Evolutionary conservation across 371 early-diverging fungal genomes (phyloP), one percentile per base, ranked within the genome.

Genomic region (Mortierella sp.): DNA sequence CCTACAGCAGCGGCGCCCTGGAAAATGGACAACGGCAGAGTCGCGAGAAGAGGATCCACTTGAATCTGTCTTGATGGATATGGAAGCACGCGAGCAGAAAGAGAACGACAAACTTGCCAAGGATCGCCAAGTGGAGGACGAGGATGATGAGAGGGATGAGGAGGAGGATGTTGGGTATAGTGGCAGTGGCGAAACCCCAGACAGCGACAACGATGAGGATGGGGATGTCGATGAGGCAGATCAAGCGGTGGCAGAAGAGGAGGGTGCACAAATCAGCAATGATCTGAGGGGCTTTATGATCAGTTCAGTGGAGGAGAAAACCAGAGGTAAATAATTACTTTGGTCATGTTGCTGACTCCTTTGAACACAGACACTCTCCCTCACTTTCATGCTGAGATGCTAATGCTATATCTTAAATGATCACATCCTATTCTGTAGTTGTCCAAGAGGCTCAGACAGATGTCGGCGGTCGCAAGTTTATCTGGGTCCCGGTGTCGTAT

Each of bases 21-120:
- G 72, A 29, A 18, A 44, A 46, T 71, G 72, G 72, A 71, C n/a
- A 14, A 49, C 44, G 46, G 24, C 49, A 16, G 71, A 71, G 48
- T 71, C 49, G 27, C 71, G 29, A 71, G 29, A 29, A 14, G 49
- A 49, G 3, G 72, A 71, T 48, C 49, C 72, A 1, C 24, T 71
- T 27, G 46, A 48, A 14, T 14, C 46, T 43, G 55, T n/a, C 32
- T 44, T 49, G 46, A n/a, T 6, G 35, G 46, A 48, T 18, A 49
- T 71, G 14, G 46, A 32, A 18, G 27, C 12, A 18, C 18, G 63
- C 35, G 35, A 63, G 35, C 63, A 35, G 63, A 32, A 18, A 18
- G 63, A 74, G 44, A 63, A 18, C 6, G 35, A 5, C 35, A 29
- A 18, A 11, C 12, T 35, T 63, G 12, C 35, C 18, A 35, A 35